These are phyloP conservation scores for Colletotrichum orchidophilum DNA, from an alignment of 2,329 filamentous ascomycete genomes.

Conservation along the genomic window DNA sequence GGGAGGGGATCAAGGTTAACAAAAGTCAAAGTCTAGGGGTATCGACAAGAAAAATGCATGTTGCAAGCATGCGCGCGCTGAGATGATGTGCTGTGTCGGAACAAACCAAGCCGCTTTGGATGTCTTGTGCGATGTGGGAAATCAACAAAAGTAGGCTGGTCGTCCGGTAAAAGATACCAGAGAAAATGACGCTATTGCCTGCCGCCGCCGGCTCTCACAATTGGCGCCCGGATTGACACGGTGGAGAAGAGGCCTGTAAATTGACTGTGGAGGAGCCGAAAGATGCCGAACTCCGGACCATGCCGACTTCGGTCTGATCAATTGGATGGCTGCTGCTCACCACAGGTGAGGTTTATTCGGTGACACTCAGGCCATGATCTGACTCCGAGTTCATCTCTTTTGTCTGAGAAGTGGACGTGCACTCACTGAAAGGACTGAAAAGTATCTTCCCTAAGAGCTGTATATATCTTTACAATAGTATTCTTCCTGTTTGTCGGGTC, in stretches of 20 bases:
- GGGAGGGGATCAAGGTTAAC: not conserved
- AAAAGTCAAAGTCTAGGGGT: constrained; percentile 12
- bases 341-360: not conserved
- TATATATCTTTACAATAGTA: not conserved
- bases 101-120: not conserved
- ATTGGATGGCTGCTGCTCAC: not conserved
- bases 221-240: constrained; percentile 18
- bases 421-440: not conserved
- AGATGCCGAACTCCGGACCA: constrained; percentile 7
- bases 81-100: not conserved
- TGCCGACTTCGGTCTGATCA: constrained; percentile 1
- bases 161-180: not conserved
- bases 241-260: constrained; percentile 1
- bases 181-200: constrained; percentile 33
- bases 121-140: not conserved
- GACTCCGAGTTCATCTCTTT: not conserved
- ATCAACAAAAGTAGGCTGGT: constrained; percentile 14
- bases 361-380: not conserved
- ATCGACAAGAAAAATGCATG: constrained; percentile 19
- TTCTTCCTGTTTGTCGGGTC: too few species aligned
- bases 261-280: not conserved
- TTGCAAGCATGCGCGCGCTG: constrained; percentile 24
- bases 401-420: not conserved
- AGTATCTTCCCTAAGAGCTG: not conserved
- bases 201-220: constrained; percentile 28